phyloP scores from a whole-genome alignment of 2,329 filamentous ascomycete genomes.

The Trichophyton simii region DNA sequence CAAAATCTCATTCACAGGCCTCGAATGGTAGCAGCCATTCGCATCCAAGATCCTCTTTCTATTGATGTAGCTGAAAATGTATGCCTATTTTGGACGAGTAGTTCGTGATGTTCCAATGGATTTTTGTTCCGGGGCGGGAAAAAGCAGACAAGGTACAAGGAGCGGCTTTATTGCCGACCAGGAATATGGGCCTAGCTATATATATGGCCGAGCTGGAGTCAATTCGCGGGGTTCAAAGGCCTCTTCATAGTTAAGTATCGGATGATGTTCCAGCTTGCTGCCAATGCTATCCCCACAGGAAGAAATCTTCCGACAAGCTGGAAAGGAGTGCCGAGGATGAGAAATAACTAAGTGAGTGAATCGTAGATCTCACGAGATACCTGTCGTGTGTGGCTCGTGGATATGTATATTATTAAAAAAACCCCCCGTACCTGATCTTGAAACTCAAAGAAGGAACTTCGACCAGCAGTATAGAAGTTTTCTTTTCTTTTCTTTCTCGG shows the following conservation, averaged over 20 bases:
- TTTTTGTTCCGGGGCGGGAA: neutral
- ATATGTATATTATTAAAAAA: neutral
- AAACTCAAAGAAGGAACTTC: constrained; percentile 2
- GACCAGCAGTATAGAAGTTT: neutral
- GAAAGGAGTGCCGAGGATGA: constrained; percentile 2
- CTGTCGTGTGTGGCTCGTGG: constrained; percentile 1
- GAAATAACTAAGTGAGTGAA: neutral
- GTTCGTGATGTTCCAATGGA: neutral
- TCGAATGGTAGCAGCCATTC: neutral
- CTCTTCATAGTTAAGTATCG: neutral
- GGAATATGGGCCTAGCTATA: neutral
- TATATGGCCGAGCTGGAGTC: constrained; percentile 1
- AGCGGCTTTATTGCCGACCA: neutral
- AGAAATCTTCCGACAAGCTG: neutral
- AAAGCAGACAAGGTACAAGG: neutral
- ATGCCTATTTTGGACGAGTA: neutral
- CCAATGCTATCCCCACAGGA: constrained; percentile 1
- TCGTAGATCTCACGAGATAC: constrained; percentile 4
- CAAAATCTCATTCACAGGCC: neutral
- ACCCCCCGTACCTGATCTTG: neutral
- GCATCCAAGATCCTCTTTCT: neutral
- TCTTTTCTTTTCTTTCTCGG: neutral
- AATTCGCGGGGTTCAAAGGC: constrained; percentile 3
- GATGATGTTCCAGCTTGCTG: neutral
- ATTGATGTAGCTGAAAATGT: neutral